Evolutionary conservation across 176 grass and related monocot genomes (phyloP).

Genomic region (Oryza longistaminata): DNA sequence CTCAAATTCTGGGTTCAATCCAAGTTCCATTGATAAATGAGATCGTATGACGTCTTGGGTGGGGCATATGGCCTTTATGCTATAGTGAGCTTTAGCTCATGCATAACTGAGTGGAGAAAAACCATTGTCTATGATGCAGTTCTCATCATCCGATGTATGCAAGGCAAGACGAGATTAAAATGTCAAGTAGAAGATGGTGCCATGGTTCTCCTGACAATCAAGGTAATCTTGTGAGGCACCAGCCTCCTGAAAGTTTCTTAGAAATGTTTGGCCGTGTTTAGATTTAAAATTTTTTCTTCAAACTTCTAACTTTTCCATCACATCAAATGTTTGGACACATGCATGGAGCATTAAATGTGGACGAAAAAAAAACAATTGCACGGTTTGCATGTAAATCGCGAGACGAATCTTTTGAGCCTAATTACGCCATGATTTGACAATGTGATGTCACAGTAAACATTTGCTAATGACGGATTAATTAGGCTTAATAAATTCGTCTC

Average conservation of each 20-base stretch:
- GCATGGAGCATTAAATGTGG: no score
- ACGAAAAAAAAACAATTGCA: no score
- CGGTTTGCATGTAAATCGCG: no score
- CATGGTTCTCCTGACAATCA: constrained; percentile 32
- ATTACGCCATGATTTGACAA: no score
- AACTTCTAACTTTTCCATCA: no score
- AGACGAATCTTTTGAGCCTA: no score
- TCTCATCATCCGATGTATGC: constrained; percentile 25
- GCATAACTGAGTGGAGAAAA: constrained; percentile 4
- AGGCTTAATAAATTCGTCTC: no score
- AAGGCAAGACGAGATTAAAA: constrained; percentile 7
- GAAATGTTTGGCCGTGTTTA: not conserved
- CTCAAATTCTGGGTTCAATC: constrained; percentile 3
- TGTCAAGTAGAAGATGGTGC: constrained; percentile 14
- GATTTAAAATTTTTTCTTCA: no score
- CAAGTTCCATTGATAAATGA: not conserved
- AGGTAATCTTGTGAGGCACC: constrained; percentile 31
- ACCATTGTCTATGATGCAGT: constrained; percentile 29
- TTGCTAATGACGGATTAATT: no score
- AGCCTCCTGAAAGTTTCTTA: not conserved
- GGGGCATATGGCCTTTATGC: not conserved
- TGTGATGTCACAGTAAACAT: no score
- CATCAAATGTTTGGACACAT: no score
- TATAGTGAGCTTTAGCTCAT: constrained; percentile 11
- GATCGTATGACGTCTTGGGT: no score